Base-by-base conservation (phyloP, 208 protist genomes). In the Porcisia deanei region DNA sequence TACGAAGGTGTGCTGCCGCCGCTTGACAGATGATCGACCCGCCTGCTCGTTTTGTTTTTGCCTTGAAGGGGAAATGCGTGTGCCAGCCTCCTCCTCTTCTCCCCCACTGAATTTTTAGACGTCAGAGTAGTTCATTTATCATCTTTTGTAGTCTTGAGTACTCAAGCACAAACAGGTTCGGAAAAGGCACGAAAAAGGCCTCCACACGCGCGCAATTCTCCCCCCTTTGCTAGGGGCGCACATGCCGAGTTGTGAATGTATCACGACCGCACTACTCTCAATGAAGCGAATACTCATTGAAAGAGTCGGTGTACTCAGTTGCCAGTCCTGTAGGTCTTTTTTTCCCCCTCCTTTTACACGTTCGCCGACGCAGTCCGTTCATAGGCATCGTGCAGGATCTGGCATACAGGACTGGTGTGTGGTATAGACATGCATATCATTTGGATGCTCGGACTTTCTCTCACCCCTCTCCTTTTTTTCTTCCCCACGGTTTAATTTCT, bases 241-340 rank as follows among this genome's bases (percentile, higher is more conserved):
- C 49, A 57, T 25, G 37, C 10, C 5, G 5, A 52, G 5, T 14
- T 52, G 10, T 52, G 10, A 14, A 52, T 52, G 47, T 52, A 52
- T 52, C 45, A 30, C 61, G 25, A 16, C 61, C 61, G n/a, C 22
- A 37, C 61, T 41, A 49, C 16, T 49, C 39, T 45, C 37, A 43
- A 30, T 34, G 61, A 49, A 22, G 2, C 65, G 30, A 45, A 47
- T 49, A 58, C 30, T 25, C 7, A 9, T 53, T 55, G 57, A 7
- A 60, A 60, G 22, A 43, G 45, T 66, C 37, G 10, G 41, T 49
- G 41, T 22, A 18, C 9, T 82, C 39, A 52, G 6, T 55, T 43
- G 37, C 49, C 68, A 53, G 39, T 60, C 55, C 59, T 73, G 10
- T 71, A 25, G 68, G 69, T 68, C 45, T 72, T 84, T 73, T 66